Percentiles rank a stretch among this genome's conserved stretches.
Evolutionary conservation across 345 rosid genomes (phyloP).

Genomic region (Anacardium occidentale): DNA sequence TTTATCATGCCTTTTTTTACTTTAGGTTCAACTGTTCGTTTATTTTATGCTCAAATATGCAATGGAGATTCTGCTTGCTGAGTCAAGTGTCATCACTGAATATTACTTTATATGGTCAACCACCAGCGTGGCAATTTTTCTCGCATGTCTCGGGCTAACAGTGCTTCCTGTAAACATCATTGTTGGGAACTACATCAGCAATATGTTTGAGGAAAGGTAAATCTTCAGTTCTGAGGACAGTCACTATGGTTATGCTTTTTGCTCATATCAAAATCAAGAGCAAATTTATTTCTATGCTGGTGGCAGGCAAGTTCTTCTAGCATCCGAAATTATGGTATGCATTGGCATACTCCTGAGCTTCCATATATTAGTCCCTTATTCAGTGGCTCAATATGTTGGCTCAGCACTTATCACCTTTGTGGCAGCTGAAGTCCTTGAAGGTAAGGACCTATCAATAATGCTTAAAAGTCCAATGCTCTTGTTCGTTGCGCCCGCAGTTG

Average conservation of each 20-base stretch:
- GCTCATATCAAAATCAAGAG: background rate
- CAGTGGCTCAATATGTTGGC: conserved; percentile 49
- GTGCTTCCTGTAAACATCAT: conserved; percentile 76
- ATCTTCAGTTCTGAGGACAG: background rate
- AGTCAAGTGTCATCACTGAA: conserved; percentile 66
- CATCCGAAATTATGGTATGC: conserved; percentile 59
- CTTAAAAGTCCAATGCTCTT: too few species aligned
- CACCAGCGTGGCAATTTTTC: conserved; percentile 64
- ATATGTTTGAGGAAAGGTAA: conserved; percentile 84
- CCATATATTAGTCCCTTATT: conserved; percentile 41
- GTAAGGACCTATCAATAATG: conserved; percentile 17
- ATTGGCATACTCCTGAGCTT: conserved; percentile 55
- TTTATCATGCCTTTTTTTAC: background rate
- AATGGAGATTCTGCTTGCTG: conserved; percentile 84
- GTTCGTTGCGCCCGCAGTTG: background rate
- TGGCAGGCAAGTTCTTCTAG: conserved; percentile 73
- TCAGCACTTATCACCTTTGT: conserved; percentile 51
- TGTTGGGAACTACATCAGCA: conserved; percentile 75
- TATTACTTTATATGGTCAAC: conserved; percentile 75
- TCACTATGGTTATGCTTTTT: background rate
- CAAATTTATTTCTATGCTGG: background rate
- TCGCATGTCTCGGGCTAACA: conserved; percentile 71
- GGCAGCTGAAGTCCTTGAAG: conserved; percentile 65
- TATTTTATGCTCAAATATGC: conserved; percentile 87
- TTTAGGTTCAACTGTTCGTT: conserved; percentile 68